Percentiles rank a stretch among this genome's conserved stretches.
Evolutionary conservation across 2,329 filamentous ascomycete genomes (phyloP).

Genomic region (Aureobasidium sp.): DNA sequence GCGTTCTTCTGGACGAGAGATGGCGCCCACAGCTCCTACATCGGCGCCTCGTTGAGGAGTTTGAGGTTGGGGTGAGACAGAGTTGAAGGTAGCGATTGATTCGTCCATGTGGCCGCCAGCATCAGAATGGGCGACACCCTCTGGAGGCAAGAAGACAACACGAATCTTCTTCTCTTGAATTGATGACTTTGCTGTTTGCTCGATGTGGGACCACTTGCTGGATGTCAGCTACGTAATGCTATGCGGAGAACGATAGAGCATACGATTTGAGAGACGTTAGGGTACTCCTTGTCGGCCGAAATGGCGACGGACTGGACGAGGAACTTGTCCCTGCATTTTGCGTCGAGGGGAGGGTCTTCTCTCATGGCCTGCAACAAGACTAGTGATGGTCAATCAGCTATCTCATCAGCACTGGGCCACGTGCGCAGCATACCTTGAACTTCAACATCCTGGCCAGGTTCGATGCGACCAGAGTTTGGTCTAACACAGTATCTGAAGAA

Average conservation of each 20-base stretch:
- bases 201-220: conserved; percentile 63
- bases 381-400: conserved; percentile 30
- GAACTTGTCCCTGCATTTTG: conserved; percentile 95
- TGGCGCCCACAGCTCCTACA: conserved; percentile 28
- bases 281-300: conserved; percentile 65
- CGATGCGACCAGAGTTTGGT: conserved; percentile 93
- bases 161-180: conserved; percentile 95
- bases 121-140: conserved; percentile 32
- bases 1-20: conserved; percentile 33
- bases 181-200: conserved; percentile 65
- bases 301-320: conserved; percentile 88
- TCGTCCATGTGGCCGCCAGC: conserved; percentile 24
- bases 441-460: conserved; percentile 81
- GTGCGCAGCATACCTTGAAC: conserved; percentile 64
- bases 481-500: conserved; percentile 82
- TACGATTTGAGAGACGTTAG: conserved; percentile 75
- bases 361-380: conserved; percentile 98
- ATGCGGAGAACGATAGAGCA: conserved; percentile 27
- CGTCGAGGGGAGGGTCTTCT: conserved; percentile 76
- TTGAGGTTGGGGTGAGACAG: conserved; percentile 46
- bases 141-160: conserved; percentile 70
- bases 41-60: conserved; percentile 36
- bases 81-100: conserved; percentile 49
- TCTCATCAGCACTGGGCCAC: conserved; percentile 11
- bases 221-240: conserved; percentile 16